A percentile compares a stretch with the other conserved stretches of the same genome.
phyloP scores from a whole-genome alignment of 2,329 filamentous ascomycete genomes.

The Dactylellina parvicollis region DNA sequence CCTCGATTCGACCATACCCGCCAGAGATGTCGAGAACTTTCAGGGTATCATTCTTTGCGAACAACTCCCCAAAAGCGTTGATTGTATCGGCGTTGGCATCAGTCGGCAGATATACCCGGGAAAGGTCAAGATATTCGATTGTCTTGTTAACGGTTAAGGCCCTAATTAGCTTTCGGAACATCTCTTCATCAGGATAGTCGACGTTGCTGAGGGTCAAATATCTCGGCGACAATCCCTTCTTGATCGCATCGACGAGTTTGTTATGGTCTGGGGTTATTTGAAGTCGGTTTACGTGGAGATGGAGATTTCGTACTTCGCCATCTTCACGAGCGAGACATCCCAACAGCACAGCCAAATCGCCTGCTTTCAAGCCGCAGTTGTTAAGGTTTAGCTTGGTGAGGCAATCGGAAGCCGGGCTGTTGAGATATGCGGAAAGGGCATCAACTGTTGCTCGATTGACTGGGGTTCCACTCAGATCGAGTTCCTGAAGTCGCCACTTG shows the following conservation, averaged over 20 bases:
- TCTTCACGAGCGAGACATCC: conserved; percentile 69
- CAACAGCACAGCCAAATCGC: conserved; percentile 73
- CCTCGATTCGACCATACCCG: conserved; percentile 76
- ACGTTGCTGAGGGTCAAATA: conserved; percentile 74
- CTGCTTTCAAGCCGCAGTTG: conserved; percentile 73
- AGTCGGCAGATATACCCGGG: conserved; percentile 74
- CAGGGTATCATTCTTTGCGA: conserved; percentile 73
- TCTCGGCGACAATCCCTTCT: conserved; percentile 68
- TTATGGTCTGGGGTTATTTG: conserved; percentile 62
- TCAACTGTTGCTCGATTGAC: conserved; percentile 67
- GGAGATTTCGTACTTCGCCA: conserved; percentile 68
- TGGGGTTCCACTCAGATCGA: conserved; percentile 72
- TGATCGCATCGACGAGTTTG: conserved; percentile 67
- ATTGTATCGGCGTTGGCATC: conserved; percentile 76
- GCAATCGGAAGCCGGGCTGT: conserved; percentile 69
- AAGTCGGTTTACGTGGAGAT: conserved; percentile 67
- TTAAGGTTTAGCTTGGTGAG: conserved; percentile 73
- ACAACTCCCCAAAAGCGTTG: conserved; percentile 71
- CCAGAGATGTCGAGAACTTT: conserved; percentile 76
- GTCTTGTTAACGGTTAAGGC: conserved; percentile 72
- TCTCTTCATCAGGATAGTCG: conserved; percentile 73
- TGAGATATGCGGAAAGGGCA: conserved; percentile 72
- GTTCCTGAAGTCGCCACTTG: conserved; percentile 73
- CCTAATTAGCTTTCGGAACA: conserved; percentile 72
- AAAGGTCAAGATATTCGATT: conserved; percentile 73